Conservation (phyloP, 768 basidiomycete genomes). For the Phlebiopsis gigantea region DNA sequence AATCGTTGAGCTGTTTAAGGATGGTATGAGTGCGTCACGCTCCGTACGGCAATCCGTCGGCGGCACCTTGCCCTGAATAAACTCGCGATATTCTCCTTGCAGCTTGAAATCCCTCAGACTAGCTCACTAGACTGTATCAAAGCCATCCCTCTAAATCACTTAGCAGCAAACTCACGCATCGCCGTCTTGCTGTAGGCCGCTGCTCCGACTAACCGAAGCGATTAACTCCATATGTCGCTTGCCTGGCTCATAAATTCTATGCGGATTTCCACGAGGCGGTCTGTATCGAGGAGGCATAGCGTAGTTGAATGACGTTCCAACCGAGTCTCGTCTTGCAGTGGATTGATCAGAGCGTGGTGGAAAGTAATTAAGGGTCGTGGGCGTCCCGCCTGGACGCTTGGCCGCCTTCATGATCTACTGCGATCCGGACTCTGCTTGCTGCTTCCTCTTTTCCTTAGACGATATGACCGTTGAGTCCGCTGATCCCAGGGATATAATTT, state of each 20-base stretch:
- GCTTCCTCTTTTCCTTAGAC: constrained; percentile 9
- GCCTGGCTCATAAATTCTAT: constrained; percentile 17
- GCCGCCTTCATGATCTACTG: constrained; percentile 10
- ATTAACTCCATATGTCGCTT: constrained; percentile 54
- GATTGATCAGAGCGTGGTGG: background rate
- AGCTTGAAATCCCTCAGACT: constrained; percentile 56
- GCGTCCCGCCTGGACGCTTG: background rate
- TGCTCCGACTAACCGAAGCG: constrained; percentile 71
- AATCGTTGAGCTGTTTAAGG: constrained; percentile 39
- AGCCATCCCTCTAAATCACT: constrained; percentile 5
- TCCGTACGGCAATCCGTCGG: background rate
- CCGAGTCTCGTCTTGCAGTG: background rate
- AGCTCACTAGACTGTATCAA: constrained; percentile 30
- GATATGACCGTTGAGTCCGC: constrained; percentile 13
- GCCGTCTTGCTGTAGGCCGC: constrained; percentile 69
- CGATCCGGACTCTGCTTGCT: constrained; percentile 12
- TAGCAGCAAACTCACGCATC: constrained; percentile 51
- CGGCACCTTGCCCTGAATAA: constrained; percentile 59
- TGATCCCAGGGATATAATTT: background rate
- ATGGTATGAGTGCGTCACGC: background rate
- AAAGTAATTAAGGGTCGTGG: background rate
- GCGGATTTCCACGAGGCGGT: background rate
- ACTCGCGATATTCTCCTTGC: constrained; percentile 65
- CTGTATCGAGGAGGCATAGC: background rate
- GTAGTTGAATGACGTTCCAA: background rate